phyloP scores from a whole-genome alignment of 495 filamentous ascomycete genomes.

The Emericellopsis terricola region DNA sequence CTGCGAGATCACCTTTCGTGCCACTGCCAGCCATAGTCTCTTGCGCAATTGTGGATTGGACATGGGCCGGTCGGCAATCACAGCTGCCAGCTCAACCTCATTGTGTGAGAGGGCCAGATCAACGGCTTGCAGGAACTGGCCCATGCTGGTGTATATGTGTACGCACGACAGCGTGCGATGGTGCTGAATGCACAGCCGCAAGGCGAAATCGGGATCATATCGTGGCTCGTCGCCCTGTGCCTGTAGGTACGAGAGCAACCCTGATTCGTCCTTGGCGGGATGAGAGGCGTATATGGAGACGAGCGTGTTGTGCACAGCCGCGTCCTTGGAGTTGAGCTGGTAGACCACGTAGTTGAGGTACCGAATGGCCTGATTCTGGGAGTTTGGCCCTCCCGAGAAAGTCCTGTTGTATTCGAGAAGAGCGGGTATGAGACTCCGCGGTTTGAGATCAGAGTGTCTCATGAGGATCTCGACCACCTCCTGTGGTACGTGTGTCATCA shows the following conservation, averaged over 20 bases:
- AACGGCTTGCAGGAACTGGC: conserved; percentile 80
- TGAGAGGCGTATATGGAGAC: conserved; percentile 92
- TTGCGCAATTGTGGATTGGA: conserved; percentile 68
- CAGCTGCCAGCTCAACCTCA: conserved; percentile 73
- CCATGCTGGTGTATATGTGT: conserved; percentile 92
- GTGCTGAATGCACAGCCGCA: conserved; percentile 87
- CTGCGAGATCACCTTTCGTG: conserved; percentile 76
- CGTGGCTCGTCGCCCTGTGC: conserved; percentile 45
- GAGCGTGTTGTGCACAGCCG: conserved; percentile 93
- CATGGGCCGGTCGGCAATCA: conserved; percentile 75
- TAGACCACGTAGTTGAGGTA: conserved; percentile 91
- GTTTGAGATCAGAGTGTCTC: conserved; percentile 75
- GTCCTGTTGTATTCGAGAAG: conserved; percentile 81
- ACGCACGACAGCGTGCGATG: conserved; percentile 82
- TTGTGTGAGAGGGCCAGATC: conserved; percentile 76
- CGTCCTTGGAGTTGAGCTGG: conserved; percentile 60
- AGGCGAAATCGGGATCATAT: conserved; percentile 94
- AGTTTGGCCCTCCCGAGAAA: conserved; percentile 34
- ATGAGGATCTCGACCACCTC: conserved; percentile 86
- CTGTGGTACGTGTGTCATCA: conserved; percentile 73
- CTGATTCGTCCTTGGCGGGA: conserved; percentile 60
- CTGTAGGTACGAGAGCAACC: conserved; percentile 75
- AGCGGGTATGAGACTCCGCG: conserved; percentile 78
- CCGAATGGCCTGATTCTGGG: conserved; percentile 80
- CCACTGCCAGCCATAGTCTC: conserved; percentile 85